Evolutionary conservation across 2,329 filamentous ascomycete genomes (phyloP).

Genomic region (Penicillium sp.): DNA sequence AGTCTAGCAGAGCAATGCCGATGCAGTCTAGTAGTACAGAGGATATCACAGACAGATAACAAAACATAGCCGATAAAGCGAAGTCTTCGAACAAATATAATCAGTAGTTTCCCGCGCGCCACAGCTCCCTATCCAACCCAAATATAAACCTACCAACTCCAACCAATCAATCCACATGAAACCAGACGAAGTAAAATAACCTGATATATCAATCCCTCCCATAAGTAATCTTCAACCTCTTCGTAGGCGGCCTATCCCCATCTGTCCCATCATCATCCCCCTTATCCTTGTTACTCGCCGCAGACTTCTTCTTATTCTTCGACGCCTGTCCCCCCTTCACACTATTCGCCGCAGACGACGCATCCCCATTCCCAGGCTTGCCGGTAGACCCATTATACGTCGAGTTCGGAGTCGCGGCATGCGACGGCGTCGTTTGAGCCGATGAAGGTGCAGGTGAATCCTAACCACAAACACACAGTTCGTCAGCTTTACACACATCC

Average conservation of each 20-base stretch:
- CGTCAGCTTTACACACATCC: background rate
- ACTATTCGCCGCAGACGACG: too few species aligned
- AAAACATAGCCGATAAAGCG: too few species aligned
- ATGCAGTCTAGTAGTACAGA: background rate
- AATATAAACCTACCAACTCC: slow-evolving; percentile 8
- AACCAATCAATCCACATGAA: too few species aligned
- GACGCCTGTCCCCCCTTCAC: too few species aligned
- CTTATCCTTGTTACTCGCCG: slow-evolving; percentile 23
- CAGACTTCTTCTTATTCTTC: slow-evolving; percentile 41
- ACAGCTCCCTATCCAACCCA: too few species aligned
- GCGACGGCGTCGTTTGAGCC: slow-evolving; percentile 40
- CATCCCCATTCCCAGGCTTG: too few species aligned
- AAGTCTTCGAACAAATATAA: too few species aligned
- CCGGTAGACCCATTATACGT: slow-evolving; percentile 26
- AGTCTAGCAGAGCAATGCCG: too few species aligned
- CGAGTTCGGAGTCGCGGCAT: slow-evolving; percentile 40
- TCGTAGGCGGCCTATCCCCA: slow-evolving; percentile 34
- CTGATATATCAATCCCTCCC: slow-evolving; percentile 37
- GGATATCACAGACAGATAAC: too few species aligned
- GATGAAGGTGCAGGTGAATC: slow-evolving; percentile 39
- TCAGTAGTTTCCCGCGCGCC: too few species aligned
- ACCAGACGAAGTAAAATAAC: too few species aligned
- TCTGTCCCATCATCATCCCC: slow-evolving; percentile 29
- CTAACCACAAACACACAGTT: slow-evolving; percentile 18
- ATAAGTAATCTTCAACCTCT: slow-evolving; percentile 42